Evolutionary conservation across 2,329 filamentous ascomycete species (phyloP).

Genomic region (Penicillium brasilianum): DNA sequence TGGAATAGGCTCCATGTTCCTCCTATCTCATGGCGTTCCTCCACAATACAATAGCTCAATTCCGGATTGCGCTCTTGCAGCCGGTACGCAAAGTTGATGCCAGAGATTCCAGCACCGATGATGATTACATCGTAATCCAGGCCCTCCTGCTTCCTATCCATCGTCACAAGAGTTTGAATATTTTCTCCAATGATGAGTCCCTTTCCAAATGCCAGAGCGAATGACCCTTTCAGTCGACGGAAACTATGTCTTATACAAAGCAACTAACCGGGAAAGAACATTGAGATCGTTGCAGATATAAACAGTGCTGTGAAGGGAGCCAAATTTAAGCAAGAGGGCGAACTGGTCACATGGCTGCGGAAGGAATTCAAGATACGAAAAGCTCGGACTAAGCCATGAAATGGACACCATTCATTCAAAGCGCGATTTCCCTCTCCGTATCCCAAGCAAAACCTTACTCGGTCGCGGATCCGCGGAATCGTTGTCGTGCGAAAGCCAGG

Average conservation of each 20-base stretch:
- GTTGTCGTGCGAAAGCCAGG: neutral
- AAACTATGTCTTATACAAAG: neutral
- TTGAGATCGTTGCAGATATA: neutral
- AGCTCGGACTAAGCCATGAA: neutral
- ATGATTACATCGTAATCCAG: constrained; percentile 58
- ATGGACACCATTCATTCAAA: neutral
- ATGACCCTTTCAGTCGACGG: neutral
- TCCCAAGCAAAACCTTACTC: neutral
- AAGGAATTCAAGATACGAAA: neutral
- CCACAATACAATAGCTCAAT: constrained; percentile 66
- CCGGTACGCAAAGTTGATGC: constrained; percentile 73
- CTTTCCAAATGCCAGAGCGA: neutral
- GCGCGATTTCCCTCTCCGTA: neutral
- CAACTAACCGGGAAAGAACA: neutral
- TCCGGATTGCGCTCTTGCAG: constrained; percentile 61
- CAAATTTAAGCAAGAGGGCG: neutral
- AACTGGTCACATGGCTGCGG: neutral
- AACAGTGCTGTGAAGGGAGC: neutral
- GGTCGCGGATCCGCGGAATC: neutral
- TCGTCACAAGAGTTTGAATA: neutral
- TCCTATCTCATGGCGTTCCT: constrained; percentile 66
- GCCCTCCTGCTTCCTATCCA: neutral
- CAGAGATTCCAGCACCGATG: constrained; percentile 71
- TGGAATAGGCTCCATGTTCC: constrained; percentile 77
- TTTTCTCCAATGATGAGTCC: neutral